Base-by-base conservation (phyloP, 257 asterid genomes). In the Plantago elongata region DNA sequence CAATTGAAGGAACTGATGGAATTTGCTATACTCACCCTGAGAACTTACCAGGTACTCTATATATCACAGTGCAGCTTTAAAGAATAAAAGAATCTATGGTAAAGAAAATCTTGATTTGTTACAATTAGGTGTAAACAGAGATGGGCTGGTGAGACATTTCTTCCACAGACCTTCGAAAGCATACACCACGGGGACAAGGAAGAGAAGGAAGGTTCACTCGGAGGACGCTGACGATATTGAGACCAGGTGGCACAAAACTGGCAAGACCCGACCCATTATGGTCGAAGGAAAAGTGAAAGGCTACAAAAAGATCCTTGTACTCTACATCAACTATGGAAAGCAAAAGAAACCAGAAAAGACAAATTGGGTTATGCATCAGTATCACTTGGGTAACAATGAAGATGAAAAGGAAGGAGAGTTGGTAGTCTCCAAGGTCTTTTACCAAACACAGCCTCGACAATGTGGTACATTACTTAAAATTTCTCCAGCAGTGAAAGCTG, bases 321-420 rank as follows among this genome's bases (percentile, higher is more conserved):
- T 90, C 62, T 90, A 90, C 77, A 83, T 95, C 12, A 87, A 90
- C 77, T 87, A 87, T 65, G 97, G 97, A 5, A 69, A 95, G 38
- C 96, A 85, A 71, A 62, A 80, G 42, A 90, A 90, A 60, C 97
- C 97, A 0, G 96, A 90, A 68, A 90, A 90, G 65, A 90, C 96
- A 0, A 90, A 82, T 8, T 90, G 97, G 97, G 93, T 90, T 0
- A 87, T 90, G 97, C 97, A 90, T 55, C 97, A 90, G 18, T 90
- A 90, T 73, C 97, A 90, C 66, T 48, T 90, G 0, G 97, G 97
- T 45, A 72, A 69, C 57, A 81, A 82, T 59, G 95, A 90, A 37
- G 96, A 90, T 67, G 97, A 90, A 71, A 90, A 77, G 54, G 96
- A 90, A 45, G 97, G 97, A 9, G 95, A 90, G 29, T 57, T 90